These are phyloP conservation scores for Punctularia strigosozonata DNA, from an alignment of 768 basidiomycete species.

Conservation along the genomic window DNA sequence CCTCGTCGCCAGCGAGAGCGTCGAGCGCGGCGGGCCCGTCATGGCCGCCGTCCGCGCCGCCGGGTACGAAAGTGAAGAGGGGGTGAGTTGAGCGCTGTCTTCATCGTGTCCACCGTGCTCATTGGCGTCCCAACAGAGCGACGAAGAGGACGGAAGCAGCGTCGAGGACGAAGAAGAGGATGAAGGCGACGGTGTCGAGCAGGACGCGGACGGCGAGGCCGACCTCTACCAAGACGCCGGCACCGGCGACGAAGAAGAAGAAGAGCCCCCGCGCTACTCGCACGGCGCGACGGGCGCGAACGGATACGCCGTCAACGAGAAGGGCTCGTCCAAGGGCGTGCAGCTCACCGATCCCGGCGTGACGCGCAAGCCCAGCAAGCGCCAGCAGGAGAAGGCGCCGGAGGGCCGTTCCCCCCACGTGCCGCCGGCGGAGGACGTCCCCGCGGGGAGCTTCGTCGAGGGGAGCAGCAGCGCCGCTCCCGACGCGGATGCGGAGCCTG, in stretches of 20 bases:
- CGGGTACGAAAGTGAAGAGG: conserved; percentile 82
- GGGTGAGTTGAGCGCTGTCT: conserved; percentile 36
- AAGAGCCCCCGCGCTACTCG: conserved; percentile 54
- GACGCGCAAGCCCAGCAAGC: conserved; percentile 36
- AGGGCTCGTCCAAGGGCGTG: conserved; percentile 15
- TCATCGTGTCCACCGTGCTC: too few relatives aligned
- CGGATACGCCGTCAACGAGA: conserved; percentile 51
- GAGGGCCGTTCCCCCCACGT: conserved; percentile 35
- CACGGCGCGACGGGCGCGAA: conserved; percentile 32
- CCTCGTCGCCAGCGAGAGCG: conserved; percentile 85
- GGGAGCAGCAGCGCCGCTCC: too few relatives aligned
- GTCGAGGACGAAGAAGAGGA: conserved; percentile 37
- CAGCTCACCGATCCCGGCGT: conserved; percentile 20
- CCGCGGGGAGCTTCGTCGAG: too few relatives aligned
- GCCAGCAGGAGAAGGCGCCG: conserved; percentile 66
- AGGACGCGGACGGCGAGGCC: conserved; percentile 38
- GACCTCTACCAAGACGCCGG: conserved; percentile 29
- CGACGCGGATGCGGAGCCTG: too few relatives aligned
- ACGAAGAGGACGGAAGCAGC: conserved; percentile 52
- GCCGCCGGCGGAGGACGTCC: too few relatives aligned
- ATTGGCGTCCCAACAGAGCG: too few relatives aligned
- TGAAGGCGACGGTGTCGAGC: conserved; percentile 35
- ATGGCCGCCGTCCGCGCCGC: conserved; percentile 83
- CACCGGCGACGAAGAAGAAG: conserved; percentile 20
- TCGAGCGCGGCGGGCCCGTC: conserved; percentile 87